Conservation (phyloP, 768 basidiomycete genomes). For the Tricholoma saponaceum region DNA sequence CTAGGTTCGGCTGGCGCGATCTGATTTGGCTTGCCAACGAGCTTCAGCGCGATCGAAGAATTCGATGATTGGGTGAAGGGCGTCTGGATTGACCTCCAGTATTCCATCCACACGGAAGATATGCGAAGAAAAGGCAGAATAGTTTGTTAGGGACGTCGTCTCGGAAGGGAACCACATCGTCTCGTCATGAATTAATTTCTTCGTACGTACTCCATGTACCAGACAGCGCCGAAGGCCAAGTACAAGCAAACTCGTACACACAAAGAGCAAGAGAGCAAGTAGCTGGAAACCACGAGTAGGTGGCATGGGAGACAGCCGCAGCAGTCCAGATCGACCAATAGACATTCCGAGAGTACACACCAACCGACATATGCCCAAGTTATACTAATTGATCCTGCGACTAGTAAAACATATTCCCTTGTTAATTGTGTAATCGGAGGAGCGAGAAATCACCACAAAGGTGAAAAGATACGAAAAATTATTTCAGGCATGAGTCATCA, state of each 20-base stretch:
- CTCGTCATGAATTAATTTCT: neutral
- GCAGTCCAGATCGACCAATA: neutral
- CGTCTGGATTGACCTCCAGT: neutral
- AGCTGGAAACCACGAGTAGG: neutral
- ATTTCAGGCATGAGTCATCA: constrained; percentile 18
- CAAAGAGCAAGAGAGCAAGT: neutral
- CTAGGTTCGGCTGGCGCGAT: neutral
- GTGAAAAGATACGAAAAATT: constrained; percentile 19
- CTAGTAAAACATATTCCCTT: too few species aligned
- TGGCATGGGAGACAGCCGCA: neutral
- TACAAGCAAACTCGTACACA: neutral
- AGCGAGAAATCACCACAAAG: constrained; percentile 20
- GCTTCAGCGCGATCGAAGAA: constrained; percentile 25
- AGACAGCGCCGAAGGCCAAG: neutral
- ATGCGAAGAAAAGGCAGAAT: neutral
- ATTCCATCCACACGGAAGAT: neutral
- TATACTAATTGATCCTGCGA: too few species aligned
- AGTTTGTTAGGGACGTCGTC: neutral
- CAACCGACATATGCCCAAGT: too few species aligned
- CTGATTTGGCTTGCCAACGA: constrained; percentile 1
- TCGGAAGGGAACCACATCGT: neutral
- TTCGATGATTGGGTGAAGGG: neutral
- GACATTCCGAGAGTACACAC: too few species aligned
- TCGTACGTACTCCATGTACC: neutral
- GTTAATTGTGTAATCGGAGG: too few species aligned